These are phyloP conservation scores for Teunomyces cretensis DNA, from an alignment of 805 yeast genomes.

Conservation along the genomic window DNA sequence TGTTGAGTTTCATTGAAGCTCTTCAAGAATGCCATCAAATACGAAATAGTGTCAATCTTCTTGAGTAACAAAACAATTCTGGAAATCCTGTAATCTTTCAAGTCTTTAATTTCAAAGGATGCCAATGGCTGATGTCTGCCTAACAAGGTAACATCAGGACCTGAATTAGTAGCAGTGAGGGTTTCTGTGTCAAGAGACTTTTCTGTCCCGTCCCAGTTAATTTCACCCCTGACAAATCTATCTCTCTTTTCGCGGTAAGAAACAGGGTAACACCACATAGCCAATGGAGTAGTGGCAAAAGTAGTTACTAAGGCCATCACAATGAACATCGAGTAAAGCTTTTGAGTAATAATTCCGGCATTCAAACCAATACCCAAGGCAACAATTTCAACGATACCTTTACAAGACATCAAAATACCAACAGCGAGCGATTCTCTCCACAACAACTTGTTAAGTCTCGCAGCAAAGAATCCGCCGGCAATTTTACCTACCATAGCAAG, in stretches of 20 bases:
- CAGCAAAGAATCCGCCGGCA: conserved; percentile 64
- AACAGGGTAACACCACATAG: conserved; percentile 61
- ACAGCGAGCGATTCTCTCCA: conserved; percentile 78
- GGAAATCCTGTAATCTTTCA: conserved; percentile 21
- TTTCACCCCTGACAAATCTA: conserved; percentile 23
- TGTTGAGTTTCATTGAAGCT: conserved; percentile 19
- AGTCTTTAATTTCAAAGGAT: conserved; percentile 12
- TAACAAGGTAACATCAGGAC: background rate
- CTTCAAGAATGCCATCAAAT: conserved; percentile 33
- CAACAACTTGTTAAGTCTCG: conserved; percentile 57
- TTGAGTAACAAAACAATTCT: conserved; percentile 27
- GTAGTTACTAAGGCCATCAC: conserved; percentile 81
- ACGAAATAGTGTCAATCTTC: conserved; percentile 32
- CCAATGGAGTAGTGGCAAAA: conserved; percentile 75
- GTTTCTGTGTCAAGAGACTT: conserved; percentile 6
- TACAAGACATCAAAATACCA: conserved; percentile 83
- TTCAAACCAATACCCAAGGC: conserved; percentile 72
- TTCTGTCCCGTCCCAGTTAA: conserved; percentile 25
- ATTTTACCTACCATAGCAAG: conserved; percentile 71
- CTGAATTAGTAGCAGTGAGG: conserved; percentile 1
- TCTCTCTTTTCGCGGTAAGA: conserved; percentile 54
- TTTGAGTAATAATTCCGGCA: conserved; percentile 63
- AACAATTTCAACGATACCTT: conserved; percentile 84
- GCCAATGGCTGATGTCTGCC: conserved; percentile 6
- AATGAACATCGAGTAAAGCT: conserved; percentile 75